Evolutionary conservation across 73 alveolate species (phyloP).

Genomic region (Paramecium pentaurelia): DNA sequence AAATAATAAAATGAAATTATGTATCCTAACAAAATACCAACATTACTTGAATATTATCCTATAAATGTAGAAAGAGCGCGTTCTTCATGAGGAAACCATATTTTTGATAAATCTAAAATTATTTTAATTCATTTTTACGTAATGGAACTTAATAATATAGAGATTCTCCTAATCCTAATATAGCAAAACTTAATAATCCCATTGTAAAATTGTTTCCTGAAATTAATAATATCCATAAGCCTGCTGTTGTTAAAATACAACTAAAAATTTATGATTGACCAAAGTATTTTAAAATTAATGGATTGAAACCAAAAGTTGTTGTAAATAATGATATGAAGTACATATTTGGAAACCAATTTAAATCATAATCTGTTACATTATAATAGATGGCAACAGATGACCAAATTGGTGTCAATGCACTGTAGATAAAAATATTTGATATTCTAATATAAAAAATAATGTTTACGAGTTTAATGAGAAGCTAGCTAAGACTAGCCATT

Average conservation of each 20-base stretch:
- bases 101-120: not conserved
- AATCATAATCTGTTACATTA: not conserved
- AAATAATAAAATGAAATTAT: not conserved
- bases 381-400: not conserved
- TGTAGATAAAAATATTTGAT: not conserved
- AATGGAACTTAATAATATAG: not conserved
- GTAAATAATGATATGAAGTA: not conserved
- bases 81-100: not conserved
- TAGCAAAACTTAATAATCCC: not conserved
- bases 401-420: conserved; percentile 1
- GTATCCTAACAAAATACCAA: not conserved
- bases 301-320: not conserved
- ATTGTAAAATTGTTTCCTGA: not conserved
- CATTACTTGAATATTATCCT: not conserved
- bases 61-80: not conserved
- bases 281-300: not conserved
- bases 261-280: not conserved
- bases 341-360: not conserved
- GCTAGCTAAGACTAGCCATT: not conserved
- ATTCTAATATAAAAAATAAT: not conserved
- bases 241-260: not conserved
- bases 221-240: not conserved
- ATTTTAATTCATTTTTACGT: not conserved
- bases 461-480: not conserved
- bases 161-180: not conserved